A percentile compares a stretch with the other conserved stretches of the same genome.
These are phyloP conservation scores for Syzygium syzygioides DNA, from an alignment of 441 rosid genomes.

Conservation along the genomic window DNA sequence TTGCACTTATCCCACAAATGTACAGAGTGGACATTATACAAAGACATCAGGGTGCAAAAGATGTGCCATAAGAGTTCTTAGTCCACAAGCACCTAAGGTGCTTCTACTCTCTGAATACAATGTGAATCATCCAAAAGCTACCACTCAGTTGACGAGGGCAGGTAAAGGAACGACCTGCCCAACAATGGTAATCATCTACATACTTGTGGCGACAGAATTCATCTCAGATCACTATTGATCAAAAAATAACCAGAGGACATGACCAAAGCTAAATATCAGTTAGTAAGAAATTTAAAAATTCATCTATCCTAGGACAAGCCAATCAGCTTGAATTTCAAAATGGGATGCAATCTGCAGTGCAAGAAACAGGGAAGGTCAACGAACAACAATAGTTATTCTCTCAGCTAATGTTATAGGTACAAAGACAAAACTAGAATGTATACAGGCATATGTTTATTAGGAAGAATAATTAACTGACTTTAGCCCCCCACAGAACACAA, in stretches of 20 bases:
- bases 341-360: neutral
- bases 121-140: neutral
- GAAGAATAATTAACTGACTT: neutral
- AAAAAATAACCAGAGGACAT: neutral
- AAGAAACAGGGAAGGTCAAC: neutral
- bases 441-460: neutral
- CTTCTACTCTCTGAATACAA: neutral
- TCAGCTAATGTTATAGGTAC: neutral
- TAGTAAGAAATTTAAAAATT: neutral
- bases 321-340: neutral
- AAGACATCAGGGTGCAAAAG: neutral
- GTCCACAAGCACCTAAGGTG: neutral
- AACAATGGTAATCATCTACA: neutral
- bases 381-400: neutral
- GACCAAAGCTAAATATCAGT: neutral
- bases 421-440: neutral
- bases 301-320: neutral
- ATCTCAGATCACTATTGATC: neutral
- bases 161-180: neutral
- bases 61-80: neutral
- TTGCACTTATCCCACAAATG: neutral
- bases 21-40: neutral
- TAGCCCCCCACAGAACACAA: neutral
- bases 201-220: neutral
- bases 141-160: neutral